Conservation (phyloP, 1,139 yeast species). For the Geotrichum fermentans region DNA sequence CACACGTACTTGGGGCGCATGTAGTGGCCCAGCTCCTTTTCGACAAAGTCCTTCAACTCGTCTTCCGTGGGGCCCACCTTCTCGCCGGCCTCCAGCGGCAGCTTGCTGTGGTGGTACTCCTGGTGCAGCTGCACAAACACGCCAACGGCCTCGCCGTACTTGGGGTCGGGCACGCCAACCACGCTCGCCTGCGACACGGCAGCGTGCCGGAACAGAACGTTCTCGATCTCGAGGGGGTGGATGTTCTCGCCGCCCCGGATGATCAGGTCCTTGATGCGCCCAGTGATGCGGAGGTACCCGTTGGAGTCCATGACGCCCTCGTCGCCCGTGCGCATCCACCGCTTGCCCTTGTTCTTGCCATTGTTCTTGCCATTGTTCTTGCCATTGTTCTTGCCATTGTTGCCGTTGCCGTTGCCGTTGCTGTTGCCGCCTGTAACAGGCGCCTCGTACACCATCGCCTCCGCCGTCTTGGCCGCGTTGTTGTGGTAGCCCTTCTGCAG, state of each 20-base stretch:
- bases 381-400: slow-evolving; percentile 32
- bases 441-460: slow-evolving; percentile 30
- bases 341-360: slow-evolving; percentile 22
- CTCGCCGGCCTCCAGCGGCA: background rate
- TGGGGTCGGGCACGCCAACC: slow-evolving; percentile 35
- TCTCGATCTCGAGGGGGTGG: slow-evolving; percentile 37
- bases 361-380: slow-evolving; percentile 23
- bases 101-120: slow-evolving; percentile 18
- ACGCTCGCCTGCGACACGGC: slow-evolving; percentile 34
- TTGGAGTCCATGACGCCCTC: slow-evolving; percentile 35
- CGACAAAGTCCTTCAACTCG: slow-evolving; percentile 29
- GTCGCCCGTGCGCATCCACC: slow-evolving; percentile 39
- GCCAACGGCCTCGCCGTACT: slow-evolving; percentile 36
- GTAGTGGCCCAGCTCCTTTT: slow-evolving; percentile 33
- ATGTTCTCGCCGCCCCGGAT: slow-evolving; percentile 39
- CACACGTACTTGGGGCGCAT: slow-evolving; percentile 34
- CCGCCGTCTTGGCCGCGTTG: slow-evolving; percentile 30
- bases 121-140: slow-evolving; percentile 32
- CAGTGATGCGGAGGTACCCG: slow-evolving; percentile 35
- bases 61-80: slow-evolving; percentile 15
- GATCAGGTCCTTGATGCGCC: slow-evolving; percentile 37
- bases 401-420: slow-evolving; percentile 26
- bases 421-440: slow-evolving; percentile 20
- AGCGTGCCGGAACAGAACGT: slow-evolving; percentile 33
- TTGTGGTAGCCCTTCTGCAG: slow-evolving; percentile 32